These are phyloP conservation scores for Salvia rosmarinus DNA, from an alignment of 257 asterid genomes.

Conservation along the genomic window DNA sequence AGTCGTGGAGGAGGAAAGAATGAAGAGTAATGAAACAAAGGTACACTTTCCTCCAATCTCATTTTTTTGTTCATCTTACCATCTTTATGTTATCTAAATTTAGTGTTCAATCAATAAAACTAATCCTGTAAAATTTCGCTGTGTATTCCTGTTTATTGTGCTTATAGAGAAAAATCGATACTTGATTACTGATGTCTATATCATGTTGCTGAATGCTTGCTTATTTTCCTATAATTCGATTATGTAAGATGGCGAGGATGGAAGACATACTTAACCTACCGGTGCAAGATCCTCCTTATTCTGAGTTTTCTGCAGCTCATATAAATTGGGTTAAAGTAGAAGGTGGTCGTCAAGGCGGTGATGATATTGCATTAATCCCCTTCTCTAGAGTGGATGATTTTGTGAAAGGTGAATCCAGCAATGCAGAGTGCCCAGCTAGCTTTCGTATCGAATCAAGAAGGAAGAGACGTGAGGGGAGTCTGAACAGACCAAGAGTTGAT, in stretches of 20 bases:
- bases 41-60: constrained; percentile 25
- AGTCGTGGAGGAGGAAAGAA: constrained; percentile 25
- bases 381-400: constrained; percentile 58
- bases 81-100: neutral
- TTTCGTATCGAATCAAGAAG: constrained; percentile 60
- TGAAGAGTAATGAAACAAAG: constrained; percentile 52
- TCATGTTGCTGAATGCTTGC: constrained; percentile 9
- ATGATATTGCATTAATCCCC: constrained; percentile 56
- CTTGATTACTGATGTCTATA: neutral
- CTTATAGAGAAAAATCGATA: neutral
- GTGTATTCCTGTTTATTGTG: no score
- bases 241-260: constrained; percentile 54
- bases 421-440: constrained; percentile 55
- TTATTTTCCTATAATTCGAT: constrained; percentile 3
- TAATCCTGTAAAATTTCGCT: neutral
- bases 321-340: constrained; percentile 60
- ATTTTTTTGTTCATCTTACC: neutral
- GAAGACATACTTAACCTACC: constrained; percentile 59
- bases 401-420: constrained; percentile 57
- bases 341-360: constrained; percentile 67
- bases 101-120: constrained; percentile 3
- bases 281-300: constrained; percentile 56
- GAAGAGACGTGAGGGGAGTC: constrained; percentile 57
- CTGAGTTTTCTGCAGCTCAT: constrained; percentile 54
- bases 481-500: constrained; percentile 58